Conservation (phyloP, 2,329 filamentous ascomycete species). For the Alternaria conjuncta region DNA sequence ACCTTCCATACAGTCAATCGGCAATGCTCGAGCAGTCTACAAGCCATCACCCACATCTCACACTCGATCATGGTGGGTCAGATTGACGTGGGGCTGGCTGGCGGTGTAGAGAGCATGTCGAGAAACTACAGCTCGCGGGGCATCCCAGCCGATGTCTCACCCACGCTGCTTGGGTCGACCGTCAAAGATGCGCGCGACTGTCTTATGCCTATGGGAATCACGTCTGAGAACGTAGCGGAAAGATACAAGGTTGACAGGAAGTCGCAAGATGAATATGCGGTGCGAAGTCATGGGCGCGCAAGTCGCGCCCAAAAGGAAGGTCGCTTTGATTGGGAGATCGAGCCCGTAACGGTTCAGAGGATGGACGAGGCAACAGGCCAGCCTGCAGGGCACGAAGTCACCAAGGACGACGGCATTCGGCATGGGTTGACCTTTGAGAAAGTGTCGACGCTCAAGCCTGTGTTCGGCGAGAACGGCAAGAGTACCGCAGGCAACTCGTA, state of each 20-base stretch:
- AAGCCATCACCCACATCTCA: constrained; percentile 92
- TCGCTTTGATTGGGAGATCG: constrained; percentile 91
- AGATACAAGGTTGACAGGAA: constrained; percentile 85
- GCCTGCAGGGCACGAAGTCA: constrained; percentile 75
- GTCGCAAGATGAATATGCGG: constrained; percentile 82
- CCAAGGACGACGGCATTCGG: constrained; percentile 87
- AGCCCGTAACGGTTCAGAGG: constrained; percentile 79
- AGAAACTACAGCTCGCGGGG: constrained; percentile 82
- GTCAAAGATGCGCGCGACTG: constrained; percentile 84
- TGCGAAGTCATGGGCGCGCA: constrained; percentile 84
- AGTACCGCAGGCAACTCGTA: constrained; percentile 85
- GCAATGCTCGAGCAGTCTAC: constrained; percentile 96
- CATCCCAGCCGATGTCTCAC: constrained; percentile 71
- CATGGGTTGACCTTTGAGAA: constrained; percentile 85
- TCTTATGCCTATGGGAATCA: constrained; percentile 98
- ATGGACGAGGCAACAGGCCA: constrained; percentile 74
- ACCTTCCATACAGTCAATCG: constrained; percentile 84
- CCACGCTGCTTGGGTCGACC: constrained; percentile 74
- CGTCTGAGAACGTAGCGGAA: constrained; percentile 89
- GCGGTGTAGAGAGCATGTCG: constrained; percentile 90
- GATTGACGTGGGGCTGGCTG: constrained; percentile 85
- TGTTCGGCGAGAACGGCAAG: constrained; percentile 87
- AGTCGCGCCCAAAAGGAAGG: constrained; percentile 88
- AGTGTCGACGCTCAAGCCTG: constrained; percentile 82
- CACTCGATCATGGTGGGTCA: constrained; percentile 79